Conservation (phyloP, 306 rosid species). For the Urtica urens region DNA sequence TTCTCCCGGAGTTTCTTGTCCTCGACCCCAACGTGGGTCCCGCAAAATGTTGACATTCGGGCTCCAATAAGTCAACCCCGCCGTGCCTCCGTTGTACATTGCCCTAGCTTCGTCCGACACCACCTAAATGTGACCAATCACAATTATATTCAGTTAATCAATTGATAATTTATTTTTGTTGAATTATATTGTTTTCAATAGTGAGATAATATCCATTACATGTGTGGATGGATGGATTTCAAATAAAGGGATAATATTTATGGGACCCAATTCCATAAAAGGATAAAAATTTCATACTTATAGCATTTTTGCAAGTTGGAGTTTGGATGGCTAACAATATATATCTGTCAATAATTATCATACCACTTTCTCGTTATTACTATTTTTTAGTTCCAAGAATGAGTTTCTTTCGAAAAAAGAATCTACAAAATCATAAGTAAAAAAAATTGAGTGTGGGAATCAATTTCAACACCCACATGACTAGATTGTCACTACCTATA, state of each 20-base stretch:
- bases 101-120: constrained; percentile 97
- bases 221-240: not conserved
- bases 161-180: not conserved
- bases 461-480: too few species aligned
- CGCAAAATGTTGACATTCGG: constrained; percentile 86
- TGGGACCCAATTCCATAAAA: constrained; percentile 1
- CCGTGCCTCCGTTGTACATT: constrained; percentile 79
- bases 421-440: too few species aligned
- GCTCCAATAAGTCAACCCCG: constrained; percentile 87
- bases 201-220: not conserved
- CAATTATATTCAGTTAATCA: too few species aligned
- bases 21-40: constrained; percentile 95
- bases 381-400: too few species aligned
- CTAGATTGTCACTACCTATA: too few species aligned
- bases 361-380: not conserved
- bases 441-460: too few species aligned
- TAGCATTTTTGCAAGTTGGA: constrained; percentile 13
- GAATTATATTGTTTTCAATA: not conserved
- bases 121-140: constrained; percentile 27
- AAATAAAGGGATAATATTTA: not conserved
- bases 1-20: constrained; percentile 92
- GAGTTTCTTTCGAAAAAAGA: too few species aligned
- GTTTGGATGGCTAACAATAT: constrained; percentile 12
- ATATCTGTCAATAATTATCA: not conserved
- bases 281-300: constrained; percentile 9